These are phyloP conservation scores for Biscogniauxia sp. DNA, from an alignment of 2,329 filamentous ascomycete genomes.

Conservation along the genomic window DNA sequence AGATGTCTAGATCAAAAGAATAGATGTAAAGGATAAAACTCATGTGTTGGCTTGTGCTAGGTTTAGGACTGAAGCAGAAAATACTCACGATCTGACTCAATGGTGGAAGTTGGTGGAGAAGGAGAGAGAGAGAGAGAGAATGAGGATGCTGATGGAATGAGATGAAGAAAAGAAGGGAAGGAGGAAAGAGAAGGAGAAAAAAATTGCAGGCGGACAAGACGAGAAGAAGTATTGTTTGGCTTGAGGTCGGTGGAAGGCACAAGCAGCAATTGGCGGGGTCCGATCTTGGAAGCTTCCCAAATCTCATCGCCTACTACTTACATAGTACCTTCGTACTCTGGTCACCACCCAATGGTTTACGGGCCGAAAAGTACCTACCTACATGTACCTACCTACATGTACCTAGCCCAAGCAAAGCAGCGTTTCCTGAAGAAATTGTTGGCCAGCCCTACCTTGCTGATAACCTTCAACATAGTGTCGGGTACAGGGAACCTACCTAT, in stretches of 20 bases:
- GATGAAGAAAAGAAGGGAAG: not conserved
- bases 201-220: not conserved
- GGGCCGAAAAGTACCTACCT: not conserved
- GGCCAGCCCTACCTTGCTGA: not conserved
- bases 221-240: not conserved
- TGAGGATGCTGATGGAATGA: not conserved
- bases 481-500: not conserved
- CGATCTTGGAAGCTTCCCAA: conserved; percentile 14
- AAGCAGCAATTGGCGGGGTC: conserved; percentile 21
- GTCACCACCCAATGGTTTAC: not conserved
- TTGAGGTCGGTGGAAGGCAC: not conserved
- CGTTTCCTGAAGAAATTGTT: not conserved
- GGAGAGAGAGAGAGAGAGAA: not conserved
- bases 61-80: not conserved
- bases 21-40: not conserved
- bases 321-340: not conserved
- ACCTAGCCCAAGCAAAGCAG: no score
- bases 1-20: not conserved
- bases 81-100: not conserved
- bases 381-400: no score
- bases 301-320: not conserved
- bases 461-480: not conserved
- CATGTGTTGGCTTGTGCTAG: not conserved
- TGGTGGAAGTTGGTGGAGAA: not conserved
- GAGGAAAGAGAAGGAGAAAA: not conserved